Percentiles rank a stretch among this genome's conserved stretches.
Conservation (phyloP, 73 alveolate genomes). For the Paramecium primaurelia region DNA sequence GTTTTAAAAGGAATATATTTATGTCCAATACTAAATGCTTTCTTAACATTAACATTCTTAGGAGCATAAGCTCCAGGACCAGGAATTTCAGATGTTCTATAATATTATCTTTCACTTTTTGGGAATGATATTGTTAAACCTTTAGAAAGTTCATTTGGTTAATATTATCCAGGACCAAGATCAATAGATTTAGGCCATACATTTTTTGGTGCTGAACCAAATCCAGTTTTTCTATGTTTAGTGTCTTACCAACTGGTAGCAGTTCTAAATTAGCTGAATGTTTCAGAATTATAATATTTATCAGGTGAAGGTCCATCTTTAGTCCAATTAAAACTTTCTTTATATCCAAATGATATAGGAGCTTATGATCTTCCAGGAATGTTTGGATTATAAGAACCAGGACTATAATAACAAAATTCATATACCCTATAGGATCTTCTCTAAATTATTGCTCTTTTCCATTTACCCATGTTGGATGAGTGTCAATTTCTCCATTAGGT, state of each 20-base stretch:
- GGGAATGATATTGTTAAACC: not conserved
- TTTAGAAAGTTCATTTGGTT: not conserved
- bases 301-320: constrained; percentile 49
- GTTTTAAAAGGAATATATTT: not conserved
- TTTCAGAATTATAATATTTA: constrained; percentile 14
- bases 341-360: constrained; percentile 5
- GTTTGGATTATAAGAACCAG: constrained; percentile 28
- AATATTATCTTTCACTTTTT: constrained; percentile 7
- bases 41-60: not conserved
- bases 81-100: not conserved
- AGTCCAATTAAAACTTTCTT: not conserved
- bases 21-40: not conserved
- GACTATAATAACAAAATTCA: not conserved
- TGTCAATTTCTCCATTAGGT: constrained; percentile 33
- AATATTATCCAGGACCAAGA: constrained; percentile 43
- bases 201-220: constrained; percentile 34
- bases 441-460: not conserved
- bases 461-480: not conserved
- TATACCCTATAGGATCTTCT: constrained; percentile 46
- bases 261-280: constrained; percentile 9
- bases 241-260: not conserved
- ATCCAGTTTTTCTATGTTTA: not conserved
- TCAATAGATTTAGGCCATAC: constrained; percentile 10
- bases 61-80: constrained; percentile 46
- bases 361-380: not conserved